Evolutionary conservation across 116 monocot genomes (phyloP), one percentile per base, ranked within the genome.

Genomic region (Cymodocea nodosa): DNA sequence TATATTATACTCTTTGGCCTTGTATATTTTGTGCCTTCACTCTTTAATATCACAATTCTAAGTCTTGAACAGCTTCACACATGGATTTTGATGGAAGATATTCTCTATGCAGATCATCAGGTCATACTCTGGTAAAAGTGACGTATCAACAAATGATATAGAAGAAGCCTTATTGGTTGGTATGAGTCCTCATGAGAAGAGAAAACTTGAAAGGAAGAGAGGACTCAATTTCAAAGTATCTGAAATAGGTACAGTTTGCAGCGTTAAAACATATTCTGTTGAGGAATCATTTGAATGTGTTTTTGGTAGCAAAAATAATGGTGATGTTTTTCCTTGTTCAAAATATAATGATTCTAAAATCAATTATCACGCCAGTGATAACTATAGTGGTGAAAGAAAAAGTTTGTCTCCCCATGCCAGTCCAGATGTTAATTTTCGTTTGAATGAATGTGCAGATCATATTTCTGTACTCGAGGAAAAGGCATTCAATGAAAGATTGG

Each of bases 151-250:
- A 35, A 75, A 84, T 78, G 90, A 95, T 68, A 72, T 95, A 6
- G 85, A 90, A 82, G 72, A 60, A 56, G 95, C 90, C 60, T 74
- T 95, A 70, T 77, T 90, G 51, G 85, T 87, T 73, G 95, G 95
- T 60, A 87, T 95, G 95, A 95, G 83, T 68, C 85, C 90, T 61
- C 73, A 80, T 52, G 95, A 95, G 68, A 84, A 76, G 73, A 83
- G 87, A 66, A 69, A 83, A 52, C 79, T 90, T 62, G 76, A 79
- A 69, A 90, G 83, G 78, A 94, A 94, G 71, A 85, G 79, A 61
- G 87, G 87, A 5, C 59, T 84, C 30, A 36, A 76, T 50, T 69
- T 79, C 15, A 79, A 40, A 68, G 52, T 36, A 6, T 15, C 2
- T n/a, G 68, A 68, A 50, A 19, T 23, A 19, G 16, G 18, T 16